These are phyloP conservation scores for Cyberlindnera lachancei DNA, from an alignment of 805 yeast species.

Conservation along the genomic window DNA sequence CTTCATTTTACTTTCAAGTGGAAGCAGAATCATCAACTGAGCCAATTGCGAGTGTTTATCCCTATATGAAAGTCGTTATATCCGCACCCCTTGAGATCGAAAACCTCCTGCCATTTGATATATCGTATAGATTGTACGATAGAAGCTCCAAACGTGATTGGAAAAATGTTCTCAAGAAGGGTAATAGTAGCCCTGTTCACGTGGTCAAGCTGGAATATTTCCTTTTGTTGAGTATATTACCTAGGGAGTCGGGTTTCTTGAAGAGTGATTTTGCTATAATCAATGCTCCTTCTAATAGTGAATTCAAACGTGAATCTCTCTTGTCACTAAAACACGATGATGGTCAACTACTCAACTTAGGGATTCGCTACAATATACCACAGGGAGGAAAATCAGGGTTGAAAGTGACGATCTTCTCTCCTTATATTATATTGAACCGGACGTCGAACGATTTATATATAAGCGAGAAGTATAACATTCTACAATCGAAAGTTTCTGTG, in stretches of 20 bases:
- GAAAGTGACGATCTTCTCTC: slow-evolving; percentile 67
- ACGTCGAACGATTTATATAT: slow-evolving; percentile 63
- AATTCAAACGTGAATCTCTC: slow-evolving; percentile 47
- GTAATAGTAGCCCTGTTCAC: slow-evolving; percentile 68
- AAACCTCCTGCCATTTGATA: slow-evolving; percentile 77
- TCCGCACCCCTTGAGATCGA: slow-evolving; percentile 84
- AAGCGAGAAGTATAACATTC: slow-evolving; percentile 44
- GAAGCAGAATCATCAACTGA: slow-evolving; percentile 61
- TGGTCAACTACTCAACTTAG: slow-evolving; percentile 61
- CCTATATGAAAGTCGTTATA: slow-evolving; percentile 69
- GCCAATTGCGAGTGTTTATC: slow-evolving; percentile 68
- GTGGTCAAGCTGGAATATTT: slow-evolving; percentile 69
- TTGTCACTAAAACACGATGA: slow-evolving; percentile 48
- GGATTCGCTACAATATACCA: slow-evolving; percentile 52
- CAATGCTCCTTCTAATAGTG: slow-evolving; percentile 46
- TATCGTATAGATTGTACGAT: slow-evolving; percentile 69
- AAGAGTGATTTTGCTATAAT: slow-evolving; percentile 69
- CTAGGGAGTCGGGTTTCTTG: slow-evolving; percentile 51
- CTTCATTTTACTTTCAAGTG: slow-evolving; percentile 62
- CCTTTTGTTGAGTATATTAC: slow-evolving; percentile 61
- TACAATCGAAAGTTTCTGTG: slow-evolving; percentile 35
- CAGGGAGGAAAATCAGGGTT: slow-evolving; percentile 50
- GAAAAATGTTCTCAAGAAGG: slow-evolving; percentile 54
- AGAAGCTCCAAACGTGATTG: slow-evolving; percentile 63
- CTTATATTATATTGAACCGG: slow-evolving; percentile 76